Percentiles rank a stretch among this genome's conserved stretches.
Conservation (phyloP, 345 rosid genomes). For the Eucalyptus pumila region DNA sequence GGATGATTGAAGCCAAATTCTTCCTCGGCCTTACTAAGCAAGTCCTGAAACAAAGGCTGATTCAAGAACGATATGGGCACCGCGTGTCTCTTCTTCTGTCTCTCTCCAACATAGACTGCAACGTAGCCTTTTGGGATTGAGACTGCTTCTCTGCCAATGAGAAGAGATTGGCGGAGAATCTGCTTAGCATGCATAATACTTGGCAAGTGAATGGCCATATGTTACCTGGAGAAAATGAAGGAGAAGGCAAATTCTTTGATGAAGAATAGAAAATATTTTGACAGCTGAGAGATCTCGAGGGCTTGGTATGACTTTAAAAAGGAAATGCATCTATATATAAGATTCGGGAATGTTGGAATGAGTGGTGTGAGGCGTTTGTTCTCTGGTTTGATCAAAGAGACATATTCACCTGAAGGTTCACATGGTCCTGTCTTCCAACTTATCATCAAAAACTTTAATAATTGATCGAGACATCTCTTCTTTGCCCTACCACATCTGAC, state of each 20-base stretch:
- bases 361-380: neutral
- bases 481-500: neutral
- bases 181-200: neutral
- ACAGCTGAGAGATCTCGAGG: neutral
- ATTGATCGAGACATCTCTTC: neutral
- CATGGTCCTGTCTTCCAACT: slow-evolving; percentile 10
- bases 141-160: neutral
- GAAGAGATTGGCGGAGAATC: neutral
- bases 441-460: neutral
- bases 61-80: slow-evolving; percentile 17
- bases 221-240: neutral
- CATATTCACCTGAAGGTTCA: neutral
- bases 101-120: slow-evolving; percentile 12
- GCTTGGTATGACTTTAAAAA: neutral
- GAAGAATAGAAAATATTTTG: neutral
- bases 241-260: neutral
- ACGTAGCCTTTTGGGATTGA: slow-evolving; percentile 21
- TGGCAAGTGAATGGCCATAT: neutral
- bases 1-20: slow-evolving; percentile 26
- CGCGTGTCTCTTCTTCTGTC: slow-evolving; percentile 4
- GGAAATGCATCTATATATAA: neutral
- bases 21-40: slow-evolving; percentile 15
- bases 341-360: neutral
- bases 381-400: neutral
- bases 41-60: slow-evolving; percentile 19